A percentile compares a stretch with the other conserved stretches of the same genome.
Conservation (phyloP, 176 grass and related monocot species). For the Lolium multiflorum region DNA sequence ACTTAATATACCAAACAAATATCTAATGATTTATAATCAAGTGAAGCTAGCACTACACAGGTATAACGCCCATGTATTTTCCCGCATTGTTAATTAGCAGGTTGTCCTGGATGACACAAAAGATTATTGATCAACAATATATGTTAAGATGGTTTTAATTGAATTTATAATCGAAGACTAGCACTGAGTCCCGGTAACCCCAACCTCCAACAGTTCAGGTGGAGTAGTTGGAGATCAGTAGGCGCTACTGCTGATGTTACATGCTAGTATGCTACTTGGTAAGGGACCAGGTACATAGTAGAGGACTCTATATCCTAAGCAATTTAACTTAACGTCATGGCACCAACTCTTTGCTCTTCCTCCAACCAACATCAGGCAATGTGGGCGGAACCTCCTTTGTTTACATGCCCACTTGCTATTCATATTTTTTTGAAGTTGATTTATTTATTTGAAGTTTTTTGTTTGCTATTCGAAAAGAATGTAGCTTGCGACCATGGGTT, state of each 20-base stretch:
- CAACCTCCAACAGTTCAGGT: background rate
- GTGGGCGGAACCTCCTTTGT: background rate
- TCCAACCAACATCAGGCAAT: slow-evolving; percentile 35
- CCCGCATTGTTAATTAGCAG: background rate
- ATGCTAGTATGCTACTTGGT: too few species aligned
- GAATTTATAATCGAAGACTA: background rate
- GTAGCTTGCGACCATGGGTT: slow-evolving; percentile 11
- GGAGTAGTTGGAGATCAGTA: background rate
- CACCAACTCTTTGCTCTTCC: slow-evolving; percentile 35
- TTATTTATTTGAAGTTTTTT: background rate
- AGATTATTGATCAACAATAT: slow-evolving; percentile 8
- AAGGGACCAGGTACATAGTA: too few species aligned
- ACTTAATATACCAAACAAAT: background rate
- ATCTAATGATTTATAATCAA: slow-evolving; percentile 24
- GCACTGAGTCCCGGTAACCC: background rate
- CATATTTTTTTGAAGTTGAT: background rate
- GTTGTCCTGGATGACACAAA: background rate
- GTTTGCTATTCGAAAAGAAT: background rate
- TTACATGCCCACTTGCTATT: slow-evolving; percentile 17
- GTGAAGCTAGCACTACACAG: background rate
- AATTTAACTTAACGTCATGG: slow-evolving; percentile 13
- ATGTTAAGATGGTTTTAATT: slow-evolving; percentile 2
- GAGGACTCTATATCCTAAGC: too few species aligned
- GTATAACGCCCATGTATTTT: background rate
- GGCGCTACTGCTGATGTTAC: too few species aligned